A percentile compares a stretch with the other conserved stretches of the same genome.
These are phyloP conservation scores for Fusarium sp. DNA, from an alignment of 2,329 filamentous ascomycete genomes.

Conservation along the genomic window DNA sequence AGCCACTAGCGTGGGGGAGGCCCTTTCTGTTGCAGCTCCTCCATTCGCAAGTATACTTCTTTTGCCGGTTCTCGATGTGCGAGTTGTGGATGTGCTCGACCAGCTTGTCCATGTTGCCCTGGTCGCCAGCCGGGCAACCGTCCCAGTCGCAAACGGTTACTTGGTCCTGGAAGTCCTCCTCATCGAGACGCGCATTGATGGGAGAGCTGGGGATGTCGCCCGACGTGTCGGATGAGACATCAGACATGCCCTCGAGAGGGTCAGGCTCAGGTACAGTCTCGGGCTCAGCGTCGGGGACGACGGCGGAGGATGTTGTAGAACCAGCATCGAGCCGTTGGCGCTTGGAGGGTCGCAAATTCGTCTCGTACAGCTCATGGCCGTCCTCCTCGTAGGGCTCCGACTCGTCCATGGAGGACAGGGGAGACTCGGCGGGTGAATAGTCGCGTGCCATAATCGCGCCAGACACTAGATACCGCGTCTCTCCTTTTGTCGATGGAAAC, in stretches of 20 bases:
- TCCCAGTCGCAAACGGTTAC: conserved; percentile 85
- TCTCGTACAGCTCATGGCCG: conserved; percentile 56
- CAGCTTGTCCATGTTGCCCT: conserved; percentile 83
- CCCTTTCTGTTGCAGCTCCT: conserved; percentile 89
- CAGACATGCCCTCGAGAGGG: conserved; percentile 70
- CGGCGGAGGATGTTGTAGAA: conserved; percentile 60
- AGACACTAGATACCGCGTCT: conserved; percentile 40
- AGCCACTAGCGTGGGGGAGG: conserved; percentile 92
- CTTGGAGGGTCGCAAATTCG: conserved; percentile 59
- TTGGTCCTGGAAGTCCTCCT: conserved; percentile 82
- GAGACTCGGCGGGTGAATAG: conserved; percentile 58
- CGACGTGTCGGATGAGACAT: conserved; percentile 91
- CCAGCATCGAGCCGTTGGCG: conserved; percentile 60
- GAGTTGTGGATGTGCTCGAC: conserved; percentile 91
- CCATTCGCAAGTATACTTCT: conserved; percentile 99
- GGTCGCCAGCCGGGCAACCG: conserved; percentile 76
- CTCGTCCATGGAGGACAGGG: conserved; percentile 61
- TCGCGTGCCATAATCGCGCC: conserved; percentile 52
- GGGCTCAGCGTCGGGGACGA: conserved; percentile 56
- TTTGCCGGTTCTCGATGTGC: conserved; percentile 92
- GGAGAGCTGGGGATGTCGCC: conserved; percentile 84
- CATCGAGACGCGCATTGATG: conserved; percentile 74
- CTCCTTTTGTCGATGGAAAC: conserved; percentile 24
- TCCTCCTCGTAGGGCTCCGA: conserved; percentile 63
- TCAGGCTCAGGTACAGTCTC: conserved; percentile 63